A percentile compares a stretch with the other conserved stretches of the same genome.
Conservation (phyloP, 1,139 yeast genomes). For the Yamadazyma spencermartinsiae region DNA sequence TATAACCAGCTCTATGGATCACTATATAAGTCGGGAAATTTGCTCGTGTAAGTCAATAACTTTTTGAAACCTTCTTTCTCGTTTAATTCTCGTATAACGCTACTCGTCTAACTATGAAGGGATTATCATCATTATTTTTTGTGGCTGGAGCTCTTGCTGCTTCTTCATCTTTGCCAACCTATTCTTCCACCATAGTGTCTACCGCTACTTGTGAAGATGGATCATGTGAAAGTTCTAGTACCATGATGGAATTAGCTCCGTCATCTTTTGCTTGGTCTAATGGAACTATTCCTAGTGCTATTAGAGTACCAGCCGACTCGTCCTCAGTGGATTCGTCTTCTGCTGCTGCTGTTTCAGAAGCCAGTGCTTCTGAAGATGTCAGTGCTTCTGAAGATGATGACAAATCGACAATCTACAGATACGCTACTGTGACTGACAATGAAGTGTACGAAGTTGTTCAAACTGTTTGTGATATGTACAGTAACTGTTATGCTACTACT, state of each 20-base stretch:
- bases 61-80: slow-evolving; percentile 1
- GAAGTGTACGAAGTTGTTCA: slow-evolving; percentile 26
- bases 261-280: slow-evolving; percentile 28
- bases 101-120: slow-evolving; percentile 6
- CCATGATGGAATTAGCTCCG: slow-evolving; percentile 22
- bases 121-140: slow-evolving; percentile 16
- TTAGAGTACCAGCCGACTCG: slow-evolving; percentile 3
- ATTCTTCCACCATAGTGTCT: slow-evolving; percentile 30
- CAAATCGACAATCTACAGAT: slow-evolving; percentile 28
- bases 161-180: slow-evolving; percentile 20
- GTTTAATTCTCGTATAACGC: slow-evolving; percentile 2
- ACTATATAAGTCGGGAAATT: not conserved
- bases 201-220: slow-evolving; percentile 22
- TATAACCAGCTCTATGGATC: not conserved
- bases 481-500: slow-evolving; percentile 38
- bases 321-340: slow-evolving; percentile 2
- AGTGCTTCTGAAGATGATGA: slow-evolving; percentile 14
- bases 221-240: slow-evolving; percentile 8
- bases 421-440: slow-evolving; percentile 29
- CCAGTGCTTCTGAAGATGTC: slow-evolving; percentile 6
- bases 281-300: slow-evolving; percentile 13
- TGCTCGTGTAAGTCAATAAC: slow-evolving; percentile 1
- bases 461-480: slow-evolving; percentile 36
- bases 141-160: slow-evolving; percentile 26
- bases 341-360: slow-evolving; percentile 6